Evolutionary conservation across 768 basidiomycete species (phyloP).

Genomic region (Amanita rimosa): DNA sequence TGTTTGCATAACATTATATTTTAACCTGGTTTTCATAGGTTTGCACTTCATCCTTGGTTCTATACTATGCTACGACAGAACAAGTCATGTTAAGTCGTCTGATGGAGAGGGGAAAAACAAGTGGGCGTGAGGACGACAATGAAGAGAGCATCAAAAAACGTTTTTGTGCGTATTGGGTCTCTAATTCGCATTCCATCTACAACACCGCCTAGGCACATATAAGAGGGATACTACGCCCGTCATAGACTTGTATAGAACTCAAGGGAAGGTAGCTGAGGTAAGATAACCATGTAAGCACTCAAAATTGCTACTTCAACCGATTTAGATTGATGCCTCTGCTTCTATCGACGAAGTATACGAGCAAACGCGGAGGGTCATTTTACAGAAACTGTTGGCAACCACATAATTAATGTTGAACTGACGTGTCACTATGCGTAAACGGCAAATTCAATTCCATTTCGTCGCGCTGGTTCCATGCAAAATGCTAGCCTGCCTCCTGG

Average conservation of each 20-base stretch:
- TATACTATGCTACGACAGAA: constrained; percentile 85
- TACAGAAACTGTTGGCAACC: constrained; percentile 21
- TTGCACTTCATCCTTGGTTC: constrained; percentile 65
- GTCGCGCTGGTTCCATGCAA: constrained; percentile 23
- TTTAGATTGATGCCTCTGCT: constrained; percentile 58
- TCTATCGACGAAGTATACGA: constrained; percentile 63
- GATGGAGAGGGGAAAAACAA: constrained; percentile 85
- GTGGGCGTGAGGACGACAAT: constrained; percentile 95
- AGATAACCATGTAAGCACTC: constrained; percentile 11
- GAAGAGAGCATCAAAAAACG: constrained; percentile 90
- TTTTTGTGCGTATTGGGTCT: constrained; percentile 51
- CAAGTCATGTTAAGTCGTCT: constrained; percentile 80
- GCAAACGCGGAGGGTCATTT: constrained; percentile 35
- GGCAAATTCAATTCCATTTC: constrained; percentile 26
- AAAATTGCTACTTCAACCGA: neutral
- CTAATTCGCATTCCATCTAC: neutral
- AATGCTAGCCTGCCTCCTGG: constrained; percentile 48
- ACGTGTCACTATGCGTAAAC: constrained; percentile 31
- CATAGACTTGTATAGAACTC: constrained; percentile 63
- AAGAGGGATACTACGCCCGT: constrained; percentile 87
- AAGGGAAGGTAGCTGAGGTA: constrained; percentile 74
- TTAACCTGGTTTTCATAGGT: constrained; percentile 34
- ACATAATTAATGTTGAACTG: neutral
- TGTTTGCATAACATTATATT: constrained; percentile 12
- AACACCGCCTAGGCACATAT: constrained; percentile 66